Evolutionary conservation across 768 basidiomycete species (phyloP), one percentile per base, ranked within the genome.

Genomic region (Collybia mongolica): DNA sequence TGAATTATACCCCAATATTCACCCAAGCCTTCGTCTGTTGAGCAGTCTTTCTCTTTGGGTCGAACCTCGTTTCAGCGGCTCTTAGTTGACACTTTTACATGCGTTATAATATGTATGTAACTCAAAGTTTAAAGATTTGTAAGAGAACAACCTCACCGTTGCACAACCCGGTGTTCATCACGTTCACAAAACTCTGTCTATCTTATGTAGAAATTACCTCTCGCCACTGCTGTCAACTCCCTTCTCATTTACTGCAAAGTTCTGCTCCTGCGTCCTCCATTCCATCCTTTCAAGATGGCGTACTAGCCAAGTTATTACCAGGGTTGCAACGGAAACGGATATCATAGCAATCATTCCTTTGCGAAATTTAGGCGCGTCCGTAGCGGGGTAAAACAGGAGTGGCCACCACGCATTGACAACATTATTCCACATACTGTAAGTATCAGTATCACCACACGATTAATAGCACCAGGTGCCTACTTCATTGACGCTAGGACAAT

Each of bases 401-500:
- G 83, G 76, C 83, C 83, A 86, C 83, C 82, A 84, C 0, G 83
- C 82, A 58, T 85, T 84, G 39, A 86, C 63, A 28, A 73, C 80
- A 59, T 85, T 86, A 66, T 80, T 84, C 76, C 83, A 85, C 80
- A 84, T 82, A 64, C 83, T 83, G 56, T 32, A 38, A 36, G 40
- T 3, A 32, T 32, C 32, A 32, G 11, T 14, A 12, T 32, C 32
- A 32, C n/a, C 32, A 9, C 32, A 32, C n/a, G 32, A 9, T 3
- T 32, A 14, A 32, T 32, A 32, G 7, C 7, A 11, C 11, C 32
- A 12, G 28, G 9, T 18, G 54, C 71, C 26, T 56, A 83, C 82
- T 90, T 90, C 88, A 91, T 90, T 5, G 81, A 83, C 20, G 83
- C 86, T 14, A 90, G 73, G 2, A 89, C 84, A 36, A 90, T 69